Base-by-base conservation (phyloP, 208 protist species). In the Leishmania lainsoni region DNA sequence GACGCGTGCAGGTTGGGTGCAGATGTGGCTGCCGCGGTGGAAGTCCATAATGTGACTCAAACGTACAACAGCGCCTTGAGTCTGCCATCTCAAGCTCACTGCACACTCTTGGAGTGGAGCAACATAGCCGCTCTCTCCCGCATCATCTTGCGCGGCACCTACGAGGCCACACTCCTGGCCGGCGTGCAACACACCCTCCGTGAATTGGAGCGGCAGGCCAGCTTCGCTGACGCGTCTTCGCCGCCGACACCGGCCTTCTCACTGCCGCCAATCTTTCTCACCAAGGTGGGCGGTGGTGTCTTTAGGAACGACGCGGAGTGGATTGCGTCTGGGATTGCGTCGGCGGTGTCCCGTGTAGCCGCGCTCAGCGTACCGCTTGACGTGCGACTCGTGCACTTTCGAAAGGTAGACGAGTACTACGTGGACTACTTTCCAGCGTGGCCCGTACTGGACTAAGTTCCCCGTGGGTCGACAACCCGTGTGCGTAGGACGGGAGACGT, bases 51-150 rank as follows among this genome's bases (percentile, higher is more conserved):
- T 16, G 90, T 91, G 17, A 88, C 87, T 49, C 90, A 93, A 69
- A 84, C 82, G 8, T 93, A 87, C 83, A 89, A 84, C 86, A 90
- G 87, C 52, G 90, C 87, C 32, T 56, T 93, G 49, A 91, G 87
- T 45, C 66, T 92, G 8, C 68, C 70, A 9, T 58, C n/a, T 0
- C 9, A 61, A 45, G 32, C 16, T 6, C 22, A 32, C 10, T 58
- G 45, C 3, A 26, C 39, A 51, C 52, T 29, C 51, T 10, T 54
- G 39, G 58, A 42, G 65, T 79, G 69, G 76, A 42, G 4, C 5
- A 81, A 77, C 26, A 52, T 86, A 17, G 72, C 49, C 59, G 0
- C 75, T 42, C 83, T 92, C 17, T 81, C 89, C n/a, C 71, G 73
- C 17, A 66, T 83, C 61, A 78, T 92, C 76, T 73, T 92, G 32